Evolutionary conservation across 371 early-diverging fungal species (phyloP), one percentile per base, ranked within the genome.

Genomic region (Gilbertella persicaria): DNA sequence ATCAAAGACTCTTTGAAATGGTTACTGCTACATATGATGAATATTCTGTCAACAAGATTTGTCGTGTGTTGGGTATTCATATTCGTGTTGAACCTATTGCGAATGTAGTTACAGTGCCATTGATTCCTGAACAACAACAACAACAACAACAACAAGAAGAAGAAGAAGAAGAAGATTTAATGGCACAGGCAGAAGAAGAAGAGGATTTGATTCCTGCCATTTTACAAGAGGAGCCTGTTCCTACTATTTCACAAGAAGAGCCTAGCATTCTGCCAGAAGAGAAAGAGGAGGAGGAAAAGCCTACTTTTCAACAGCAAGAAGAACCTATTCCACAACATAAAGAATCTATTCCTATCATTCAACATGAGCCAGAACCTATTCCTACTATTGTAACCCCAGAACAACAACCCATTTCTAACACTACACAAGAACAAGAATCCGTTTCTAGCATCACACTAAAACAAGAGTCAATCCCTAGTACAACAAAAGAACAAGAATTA

Each of bases 1-100:
- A 73, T 29, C 71, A 69, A 29, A 55, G 62, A 25, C 24, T 73
- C 19, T 77, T 77, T 60, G 78, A 77, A 16, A 60, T 46, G 14
- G 49, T 71, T 0, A 61, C 61, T 2, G 51, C 58, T 4, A 60
- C 61, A 2, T 66, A 64, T 39, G 71, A 71, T 48, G 67, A 66
- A 1, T 42, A 46, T 8, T 58, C 66, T 2, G 45, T 69, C 13
- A 62, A 55, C 17, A 73, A 73, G 29, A 67, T 73, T 0, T 58
- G 71, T 25, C 61, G 67, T 10, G 57, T 61, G 0, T 53, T 77
- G 10, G 67, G 71, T n/a, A 62, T 77, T n/a, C 72, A 72, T 40
- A 61, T 68, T 17, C 54, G 67, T 6, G n/a, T 59, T 9, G 67
- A 67, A 23, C 66, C 70, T 10, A 8, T 21, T 19, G 23, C 16